Evolutionary conservation across 805 yeast genomes (phyloP), one percentile per base, ranked within the genome.

Genomic region (Cyberlindnera mycetangii): DNA sequence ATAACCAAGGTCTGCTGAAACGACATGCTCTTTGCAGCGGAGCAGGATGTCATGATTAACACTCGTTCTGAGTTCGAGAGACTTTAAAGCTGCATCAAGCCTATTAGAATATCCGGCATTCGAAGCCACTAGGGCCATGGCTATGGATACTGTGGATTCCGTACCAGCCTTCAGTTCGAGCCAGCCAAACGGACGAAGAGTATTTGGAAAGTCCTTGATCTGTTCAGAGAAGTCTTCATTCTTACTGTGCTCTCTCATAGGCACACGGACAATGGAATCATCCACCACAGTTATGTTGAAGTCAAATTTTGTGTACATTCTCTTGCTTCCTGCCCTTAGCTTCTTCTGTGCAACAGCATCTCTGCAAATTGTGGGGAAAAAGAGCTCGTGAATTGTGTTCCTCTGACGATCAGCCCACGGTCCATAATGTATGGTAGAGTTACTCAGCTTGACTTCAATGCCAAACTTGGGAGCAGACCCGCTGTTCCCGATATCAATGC

Each of bases 401-500:
- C 96, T 62, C 61, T 93, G 95, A 30, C 92, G 78, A 47, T 93
- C 95, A 0, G 97, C 86, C 97, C 97, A 92, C 0, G 99, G 96
- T 0, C 99, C 99, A 59, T 88, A 90, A 53, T 83, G 83, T 1
- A 89, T 66, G 0, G 86, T 81, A 0, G 89, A 80, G 43, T 76
- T 74, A 2, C 75, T 70, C 2, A 88, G 51, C 12, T 70, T 70
- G 8, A 90, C 41, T 41, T 83, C 83, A 7, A 83, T 53, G 0
- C 90, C 90, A 58, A 72, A 70, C 37, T 68, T 69, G 1, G 89
- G 89, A 0, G 83, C 67, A 4, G 71, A 50, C 4, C 81, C 85
- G 27, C 76, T 70, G 47, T 79, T 78, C 5, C 84, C 84, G 27
- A 81, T 66, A 50, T 78, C 84, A 1, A 81, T 71, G 0, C 75